These are phyloP conservation scores for Candida gigantensis DNA, from an alignment of 1,139 yeast species.

Conservation along the genomic window DNA sequence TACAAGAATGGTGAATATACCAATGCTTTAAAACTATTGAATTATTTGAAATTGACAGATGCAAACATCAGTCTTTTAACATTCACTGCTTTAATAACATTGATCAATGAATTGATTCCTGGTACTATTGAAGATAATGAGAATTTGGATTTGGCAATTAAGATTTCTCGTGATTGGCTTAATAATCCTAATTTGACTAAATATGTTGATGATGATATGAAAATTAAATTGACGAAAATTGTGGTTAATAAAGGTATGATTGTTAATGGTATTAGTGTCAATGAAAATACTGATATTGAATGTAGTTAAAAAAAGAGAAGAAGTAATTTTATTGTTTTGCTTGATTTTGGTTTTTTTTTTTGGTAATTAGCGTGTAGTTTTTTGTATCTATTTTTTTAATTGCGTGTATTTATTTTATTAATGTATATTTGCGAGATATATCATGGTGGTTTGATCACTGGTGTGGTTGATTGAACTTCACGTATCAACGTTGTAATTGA, in stretches of 20 bases:
- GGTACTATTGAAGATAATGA: slow-evolving; percentile 23
- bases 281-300: slow-evolving; percentile 20
- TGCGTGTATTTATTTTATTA: not conserved
- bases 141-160: slow-evolving; percentile 31
- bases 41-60: slow-evolving; percentile 23
- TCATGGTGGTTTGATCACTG: too few species aligned
- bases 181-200: slow-evolving; percentile 23
- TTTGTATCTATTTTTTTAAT: too few species aligned
- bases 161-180: slow-evolving; percentile 34
- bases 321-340: not conserved
- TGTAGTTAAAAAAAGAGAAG: slow-evolving; percentile 16
- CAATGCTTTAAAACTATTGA: slow-evolving; percentile 26
- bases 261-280: slow-evolving; percentile 29
- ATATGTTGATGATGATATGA: slow-evolving; percentile 25
- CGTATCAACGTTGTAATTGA: too few species aligned
- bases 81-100: slow-evolving; percentile 34
- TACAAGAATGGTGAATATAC: slow-evolving; percentile 20
- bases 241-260: slow-evolving; percentile 36
- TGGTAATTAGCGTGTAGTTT: not conserved
- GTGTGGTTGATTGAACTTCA: too few species aligned
- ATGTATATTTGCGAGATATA: too few species aligned
- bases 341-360: slow-evolving; percentile 4
- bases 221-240: slow-evolving; percentile 31
- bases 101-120: slow-evolving; percentile 26
- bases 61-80: slow-evolving; percentile 24